Percentiles rank a stretch among this genome's conserved stretches.
Evolutionary conservation across 1,139 yeast genomes (phyloP).

Genomic region (Hemisphaericaspora subhashii): DNA sequence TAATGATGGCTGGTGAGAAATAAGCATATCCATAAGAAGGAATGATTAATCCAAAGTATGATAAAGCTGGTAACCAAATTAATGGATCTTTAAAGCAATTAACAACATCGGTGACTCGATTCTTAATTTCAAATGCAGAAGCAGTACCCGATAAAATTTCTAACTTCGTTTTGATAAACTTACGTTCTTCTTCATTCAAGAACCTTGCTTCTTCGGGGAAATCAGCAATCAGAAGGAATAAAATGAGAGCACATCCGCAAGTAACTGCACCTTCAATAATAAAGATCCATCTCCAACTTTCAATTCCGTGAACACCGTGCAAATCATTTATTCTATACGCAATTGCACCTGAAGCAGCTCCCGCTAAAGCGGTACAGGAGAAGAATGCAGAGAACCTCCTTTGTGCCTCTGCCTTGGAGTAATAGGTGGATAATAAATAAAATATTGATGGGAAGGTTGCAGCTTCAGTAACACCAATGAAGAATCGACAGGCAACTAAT

Average conservation of each 20-base stretch:
- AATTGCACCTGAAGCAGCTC: too few relatives aligned
- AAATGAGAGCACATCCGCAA: conserved; percentile 54
- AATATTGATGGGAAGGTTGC: conserved; percentile 76
- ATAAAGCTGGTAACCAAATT: conserved; percentile 57
- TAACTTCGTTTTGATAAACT: conserved; percentile 53
- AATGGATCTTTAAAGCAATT: conserved; percentile 47
- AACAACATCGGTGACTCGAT: conserved; percentile 40
- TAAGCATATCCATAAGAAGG: conserved; percentile 74
- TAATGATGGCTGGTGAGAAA: too few relatives aligned
- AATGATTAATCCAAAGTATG: conserved; percentile 62
- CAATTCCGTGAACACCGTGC: conserved; percentile 36
- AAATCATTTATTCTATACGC: conserved; percentile 43
- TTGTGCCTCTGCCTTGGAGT: conserved; percentile 59
- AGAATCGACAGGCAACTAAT: conserved; percentile 58
- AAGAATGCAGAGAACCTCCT: too few relatives aligned
- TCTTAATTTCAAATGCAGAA: conserved; percentile 53
- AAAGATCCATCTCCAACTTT: conserved; percentile 75
- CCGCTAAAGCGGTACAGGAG: too few relatives aligned
- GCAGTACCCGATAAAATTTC: conserved; percentile 50
- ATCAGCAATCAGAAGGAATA: conserved; percentile 56
- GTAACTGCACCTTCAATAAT: conserved; percentile 74
- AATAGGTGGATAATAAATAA: conserved; percentile 59
- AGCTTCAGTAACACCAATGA: conserved; percentile 65
- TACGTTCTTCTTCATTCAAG: conserved; percentile 47
- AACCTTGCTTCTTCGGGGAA: conserved; percentile 55